Base-by-base conservation (phyloP, 495 filamentous ascomycete species). In the Hypoxylon fragiforme region DNA sequence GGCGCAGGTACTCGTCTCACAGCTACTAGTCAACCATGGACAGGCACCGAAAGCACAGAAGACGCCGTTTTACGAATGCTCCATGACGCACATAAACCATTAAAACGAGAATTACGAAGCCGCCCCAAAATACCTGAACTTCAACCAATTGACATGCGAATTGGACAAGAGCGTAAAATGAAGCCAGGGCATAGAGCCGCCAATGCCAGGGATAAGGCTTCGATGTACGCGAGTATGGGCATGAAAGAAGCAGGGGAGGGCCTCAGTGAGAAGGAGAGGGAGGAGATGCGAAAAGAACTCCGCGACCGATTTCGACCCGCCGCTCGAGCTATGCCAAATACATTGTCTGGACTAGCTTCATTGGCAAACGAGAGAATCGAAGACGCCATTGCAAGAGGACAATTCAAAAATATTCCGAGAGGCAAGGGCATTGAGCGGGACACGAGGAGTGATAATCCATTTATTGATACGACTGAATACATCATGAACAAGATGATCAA, bases 401-500 rank as follows among this genome's bases (percentile, higher is more conserved):
- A 95, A 65, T 98, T 98, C 70, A 86, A 91, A 63, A 85, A 90
- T 45, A 88, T 97, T 3, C 83, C 87, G 2, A 79, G 94, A 8
- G 94, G 94, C 0, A 89, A 89, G 59, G 85, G 83, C 11, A 77
- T 89, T 1, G 82, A 92, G 69, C 74, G 85, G 14, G 92, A 96
- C 65, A 75, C 90, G 43, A 85, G 90, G 62, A 88, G 88, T 1
- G 86, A 85, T 54, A 94, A 85, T 63, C 91, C 95, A 0, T 98
- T 94, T 66, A 79, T 97, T 26, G 91, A 97, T 67, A 97, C 94
- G 1, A 97, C 95, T 0, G 92, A 96, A 70, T 97, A 96, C 67
- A 89, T 97, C 60, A 86, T 98, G 85, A 98, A 98, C 68, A 95
- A 95, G 73, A 97, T 97, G 66, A 97, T 98, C 55, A 87, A 97